Conservation (phyloP, 805 yeast genomes). For the Millerozyma acaciae region DNA sequence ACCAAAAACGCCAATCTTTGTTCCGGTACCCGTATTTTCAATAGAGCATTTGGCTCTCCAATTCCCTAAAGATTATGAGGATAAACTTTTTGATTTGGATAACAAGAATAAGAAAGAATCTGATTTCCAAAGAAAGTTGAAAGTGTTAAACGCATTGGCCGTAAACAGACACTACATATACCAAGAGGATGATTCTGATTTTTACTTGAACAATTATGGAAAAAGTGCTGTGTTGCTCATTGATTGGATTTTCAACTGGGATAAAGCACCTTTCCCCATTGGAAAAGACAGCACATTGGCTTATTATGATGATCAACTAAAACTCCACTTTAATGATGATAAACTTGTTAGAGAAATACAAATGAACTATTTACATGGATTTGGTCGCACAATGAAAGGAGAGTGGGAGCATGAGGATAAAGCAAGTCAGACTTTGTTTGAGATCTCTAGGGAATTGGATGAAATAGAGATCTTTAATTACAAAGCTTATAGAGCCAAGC, state of each 20-base stretch:
- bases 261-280: conserved; percentile 11
- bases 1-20: conserved; percentile 27
- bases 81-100: conserved; percentile 8
- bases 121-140: conserved; percentile 29
- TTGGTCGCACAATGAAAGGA: too few relatives aligned
- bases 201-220: conserved; percentile 26
- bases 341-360: conserved; percentile 19
- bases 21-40: conserved; percentile 34
- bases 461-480: conserved; percentile 18
- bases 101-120: conserved; percentile 15
- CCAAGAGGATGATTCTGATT: conserved; percentile 12
- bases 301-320: conserved; percentile 17
- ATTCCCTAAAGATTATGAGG: conserved; percentile 18
- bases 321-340: conserved; percentile 18
- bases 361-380: conserved; percentile 9
- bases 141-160: conserved; percentile 24
- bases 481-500: conserved; percentile 22
- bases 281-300: conserved; percentile 13
- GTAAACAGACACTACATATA: conserved; percentile 26
- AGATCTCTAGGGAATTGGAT: too few relatives aligned
- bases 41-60: conserved; percentile 26
- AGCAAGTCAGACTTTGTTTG: too few relatives aligned
- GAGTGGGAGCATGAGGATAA: too few relatives aligned
- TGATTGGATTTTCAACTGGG: conserved; percentile 27
- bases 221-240: conserved; percentile 19